phyloP scores from a whole-genome alignment of 768 basidiomycete genomes.

The Mycena capillaripes region DNA sequence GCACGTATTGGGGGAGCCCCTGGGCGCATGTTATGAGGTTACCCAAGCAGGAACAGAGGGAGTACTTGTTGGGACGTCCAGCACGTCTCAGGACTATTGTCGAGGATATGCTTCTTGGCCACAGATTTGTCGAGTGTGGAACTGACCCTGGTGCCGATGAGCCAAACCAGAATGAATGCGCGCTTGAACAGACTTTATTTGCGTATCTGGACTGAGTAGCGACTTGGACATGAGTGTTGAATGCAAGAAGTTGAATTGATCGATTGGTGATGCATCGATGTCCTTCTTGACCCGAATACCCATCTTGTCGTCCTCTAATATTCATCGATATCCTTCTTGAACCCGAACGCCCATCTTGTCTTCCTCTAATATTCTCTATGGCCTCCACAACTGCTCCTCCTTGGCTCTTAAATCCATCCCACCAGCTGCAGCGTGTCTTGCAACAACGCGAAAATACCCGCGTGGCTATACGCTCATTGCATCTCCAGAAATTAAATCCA shows the following conservation, averaged over 20 bases:
- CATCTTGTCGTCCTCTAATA: background rate
- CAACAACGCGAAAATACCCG: conserved; percentile 28
- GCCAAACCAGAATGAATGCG: conserved; percentile 13
- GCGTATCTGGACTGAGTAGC: conserved; percentile 59
- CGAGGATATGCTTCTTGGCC: conserved; percentile 78
- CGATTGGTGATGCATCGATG: background rate
- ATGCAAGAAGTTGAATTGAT: background rate
- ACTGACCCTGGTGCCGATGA: conserved; percentile 70
- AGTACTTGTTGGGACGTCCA: conserved; percentile 87
- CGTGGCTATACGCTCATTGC: conserved; percentile 47
- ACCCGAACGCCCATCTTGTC: no score
- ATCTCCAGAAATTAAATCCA: conserved; percentile 37
- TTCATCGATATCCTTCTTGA: background rate
- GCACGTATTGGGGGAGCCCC: conserved; percentile 85
- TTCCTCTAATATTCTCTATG: background rate
- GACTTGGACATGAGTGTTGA: conserved; percentile 42
- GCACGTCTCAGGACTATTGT: conserved; percentile 83
- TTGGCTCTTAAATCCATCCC: conserved; percentile 21
- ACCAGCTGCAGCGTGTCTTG: conserved; percentile 21
- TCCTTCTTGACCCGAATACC: background rate
- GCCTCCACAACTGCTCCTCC: background rate
- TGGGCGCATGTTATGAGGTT: conserved; percentile 45
- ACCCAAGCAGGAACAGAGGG: background rate
- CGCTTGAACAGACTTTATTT: conserved; percentile 62
- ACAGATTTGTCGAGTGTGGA: conserved; percentile 83